Evolutionary conservation across 768 basidiomycete genomes (phyloP), one percentile per base, ranked within the genome.

Genomic region (Asterophora lycoperdoides): DNA sequence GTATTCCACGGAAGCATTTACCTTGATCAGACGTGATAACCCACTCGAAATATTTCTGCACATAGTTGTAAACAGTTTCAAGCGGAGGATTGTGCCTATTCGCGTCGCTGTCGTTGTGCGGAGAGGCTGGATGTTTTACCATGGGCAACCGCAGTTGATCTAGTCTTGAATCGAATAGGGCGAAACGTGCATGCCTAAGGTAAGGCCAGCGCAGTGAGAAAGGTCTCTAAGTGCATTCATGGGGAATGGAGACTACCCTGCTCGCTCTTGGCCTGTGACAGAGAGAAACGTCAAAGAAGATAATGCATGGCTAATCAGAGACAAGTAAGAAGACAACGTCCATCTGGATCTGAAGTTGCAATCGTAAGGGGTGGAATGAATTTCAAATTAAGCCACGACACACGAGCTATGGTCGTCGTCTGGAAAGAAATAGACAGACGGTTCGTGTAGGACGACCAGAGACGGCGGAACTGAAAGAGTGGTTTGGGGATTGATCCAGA

Each of bases 151-250:
- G 72, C 41, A 83, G 55, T n/a, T 68, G 57, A 41, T 73, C 68
- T n/a, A 86, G 56, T 20, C 67, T 68, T 18, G 81, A 79, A 58
- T 87, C 85, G 55, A 87, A 87, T 13, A 87, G 60, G 11, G 71
- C 77, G 20, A 86, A 60, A 8, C 68, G 60, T 18, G 67, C 56
- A 13, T 46, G 43, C 8, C 47, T 49, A 34, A 6, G 30, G 15
- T 13, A 37, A 38, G 28, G 44, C 35, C 17, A 30, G 8, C 18
- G 28, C 29, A 44, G 26, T 41, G 8, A 36, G 30, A 30, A 30
- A n/a, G 0, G 14, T 29, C 32, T 38, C 9, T n/a, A 6, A 20
- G 17, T 10, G 35, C 20, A 14, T 40, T 28, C 14, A 20, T 23
- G n/a, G 37, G 19, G 5, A 26, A 39, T 33, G 19, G 47, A 32